phyloP scores from a whole-genome alignment of 2,329 filamentous ascomycete genomes.

The Esteya vermicola region DNA sequence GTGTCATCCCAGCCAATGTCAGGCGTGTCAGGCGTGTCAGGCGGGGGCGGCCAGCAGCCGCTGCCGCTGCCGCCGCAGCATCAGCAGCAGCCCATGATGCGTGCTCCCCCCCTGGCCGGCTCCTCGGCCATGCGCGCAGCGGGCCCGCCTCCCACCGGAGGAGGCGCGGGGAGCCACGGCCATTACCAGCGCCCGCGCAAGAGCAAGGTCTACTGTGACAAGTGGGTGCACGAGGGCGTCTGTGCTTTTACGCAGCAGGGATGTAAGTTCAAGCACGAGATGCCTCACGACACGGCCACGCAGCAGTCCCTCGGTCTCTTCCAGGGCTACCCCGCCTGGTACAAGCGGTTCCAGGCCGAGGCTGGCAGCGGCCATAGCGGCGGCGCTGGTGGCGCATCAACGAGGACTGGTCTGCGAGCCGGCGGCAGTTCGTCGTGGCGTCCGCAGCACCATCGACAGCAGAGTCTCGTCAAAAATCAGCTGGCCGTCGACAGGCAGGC shows the following conservation, averaged over 20 bases:
- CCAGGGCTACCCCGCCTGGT: constrained; percentile 47
- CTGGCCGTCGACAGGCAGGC: no score
- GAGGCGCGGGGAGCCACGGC: no score
- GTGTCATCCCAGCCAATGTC: no score
- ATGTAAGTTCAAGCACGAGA: constrained; percentile 82
- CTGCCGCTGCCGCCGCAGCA: no score
- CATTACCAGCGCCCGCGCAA: constrained; percentile 24
- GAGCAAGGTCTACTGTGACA: constrained; percentile 67
- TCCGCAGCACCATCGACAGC: not conserved
- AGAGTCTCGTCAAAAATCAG: no score
- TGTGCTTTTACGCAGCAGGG: constrained; percentile 79
- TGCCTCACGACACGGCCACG: constrained; percentile 56
- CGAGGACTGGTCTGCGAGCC: not conserved
- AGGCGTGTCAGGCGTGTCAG: not conserved
- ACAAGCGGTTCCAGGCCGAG: constrained; percentile 38
- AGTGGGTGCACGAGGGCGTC: constrained; percentile 76
- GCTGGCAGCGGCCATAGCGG: not conserved
- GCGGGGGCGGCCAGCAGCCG: no score
- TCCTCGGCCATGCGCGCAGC: no score
- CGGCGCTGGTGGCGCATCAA: no score
- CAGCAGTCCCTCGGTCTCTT: constrained; percentile 59
- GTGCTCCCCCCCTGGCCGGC: no score
- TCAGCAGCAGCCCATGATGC: no score
- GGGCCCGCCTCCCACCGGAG: no score
- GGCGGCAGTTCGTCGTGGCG: not conserved